Base-by-base conservation (phyloP, 129 eudicot genomes). In the Artemisia argyi region DNA sequence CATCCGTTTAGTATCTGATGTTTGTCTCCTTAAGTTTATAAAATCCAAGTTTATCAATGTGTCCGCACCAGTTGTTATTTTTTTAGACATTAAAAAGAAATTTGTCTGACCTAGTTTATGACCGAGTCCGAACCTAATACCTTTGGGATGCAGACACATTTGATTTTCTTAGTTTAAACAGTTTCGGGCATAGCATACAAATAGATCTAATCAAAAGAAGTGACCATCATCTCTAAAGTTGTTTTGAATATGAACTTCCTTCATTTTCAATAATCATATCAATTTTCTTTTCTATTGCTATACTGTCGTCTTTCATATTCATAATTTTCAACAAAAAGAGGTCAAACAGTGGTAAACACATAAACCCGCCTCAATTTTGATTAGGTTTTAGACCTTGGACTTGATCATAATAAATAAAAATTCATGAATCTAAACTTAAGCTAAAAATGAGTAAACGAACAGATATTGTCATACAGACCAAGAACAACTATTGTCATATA, bases 211-310 rank as follows among this genome's bases (percentile, higher is more conserved):
- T 19, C n/a, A 20, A 20, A 57, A 11, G n/a, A 14, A 14, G 62
- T 14, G 7, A 57, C 26, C 62, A 57, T 57, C 62, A 57, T 57
- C 2, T 20, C 11, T 57, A 39, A 7, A 39, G 46, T 39, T 7
- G 46, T 39, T 39, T 39, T n/a, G 22, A 24, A 49, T 16, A 73
- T 65, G 79, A 69, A 74, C 44, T 74, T 65, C 72, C 39, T 59
- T 24, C 26, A 0, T 6, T 19, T 19, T n/a, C 48, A 35, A 8
- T 47, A n/a, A 74, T 11, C 3, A 6, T 1, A 65, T 55, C 47
- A 20, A 4, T 58, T 42, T 13, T 22, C 48, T 5, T 19, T 53
- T 39, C 24, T 39, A 15, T 51, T n/a, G 9, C 39, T 62, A 9
- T 19, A 62, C 12, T 62, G 50, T 15, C 63, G 50, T 15, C 63